Conservation (phyloP, 768 basidiomycete species). For the Phylloporus sp. region DNA sequence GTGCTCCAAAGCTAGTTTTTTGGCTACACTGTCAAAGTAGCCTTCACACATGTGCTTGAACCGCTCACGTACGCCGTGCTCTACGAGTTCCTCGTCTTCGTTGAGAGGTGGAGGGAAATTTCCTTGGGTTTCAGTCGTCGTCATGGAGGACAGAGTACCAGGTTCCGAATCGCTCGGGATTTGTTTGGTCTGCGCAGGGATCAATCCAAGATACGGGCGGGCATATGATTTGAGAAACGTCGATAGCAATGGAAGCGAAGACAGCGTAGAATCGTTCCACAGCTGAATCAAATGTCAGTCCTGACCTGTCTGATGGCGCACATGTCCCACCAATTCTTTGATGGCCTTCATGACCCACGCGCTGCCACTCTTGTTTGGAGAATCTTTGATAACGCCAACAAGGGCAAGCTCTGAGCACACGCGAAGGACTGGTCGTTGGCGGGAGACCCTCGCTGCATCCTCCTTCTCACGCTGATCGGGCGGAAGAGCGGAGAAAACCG, state of each 20-base stretch:
- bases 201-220: slow-evolving; percentile 81
- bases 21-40: slow-evolving; percentile 89
- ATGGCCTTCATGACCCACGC: slow-evolving; percentile 88
- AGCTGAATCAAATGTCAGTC: slow-evolving; percentile 46
- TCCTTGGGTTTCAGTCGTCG: slow-evolving; percentile 31
- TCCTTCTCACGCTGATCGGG: slow-evolving; percentile 91
- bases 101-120: slow-evolving; percentile 39
- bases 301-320: slow-evolving; percentile 9
- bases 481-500: slow-evolving; percentile 51
- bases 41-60: slow-evolving; percentile 92
- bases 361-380: slow-evolving; percentile 64
- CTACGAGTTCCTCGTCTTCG: slow-evolving; percentile 74
- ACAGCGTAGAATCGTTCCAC: slow-evolving; percentile 80
- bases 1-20: slow-evolving; percentile 89
- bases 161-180: slow-evolving; percentile 51
- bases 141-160: slow-evolving; percentile 47
- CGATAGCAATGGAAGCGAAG: slow-evolving; percentile 84
- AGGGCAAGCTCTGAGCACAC: slow-evolving; percentile 89
- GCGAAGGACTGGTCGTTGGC: slow-evolving; percentile 82
- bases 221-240: slow-evolving; percentile 94
- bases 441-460: slow-evolving; percentile 69
- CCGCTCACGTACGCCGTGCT: slow-evolving; percentile 80
- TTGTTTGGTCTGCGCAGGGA: slow-evolving; percentile 56
- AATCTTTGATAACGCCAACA: slow-evolving; percentile 78
- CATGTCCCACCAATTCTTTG: slow-evolving; percentile 70